phyloP scores from a whole-genome alignment of 164 flowering plant species.

The Malania oleifera region DNA sequence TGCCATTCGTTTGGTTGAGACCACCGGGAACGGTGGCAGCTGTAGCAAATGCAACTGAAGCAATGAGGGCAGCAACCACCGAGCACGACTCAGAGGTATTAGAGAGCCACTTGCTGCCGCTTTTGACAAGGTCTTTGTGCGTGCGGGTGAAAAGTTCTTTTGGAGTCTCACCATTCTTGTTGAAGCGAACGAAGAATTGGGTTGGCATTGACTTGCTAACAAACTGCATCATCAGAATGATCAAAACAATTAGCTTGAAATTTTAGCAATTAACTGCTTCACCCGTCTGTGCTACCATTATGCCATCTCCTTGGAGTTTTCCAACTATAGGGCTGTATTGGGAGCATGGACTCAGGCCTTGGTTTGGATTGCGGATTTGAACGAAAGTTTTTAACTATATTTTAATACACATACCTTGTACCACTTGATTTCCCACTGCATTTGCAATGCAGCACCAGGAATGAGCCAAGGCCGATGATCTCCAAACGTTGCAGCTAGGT shows the following conservation, averaged over 20 bases:
- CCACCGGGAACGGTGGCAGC: conserved; percentile 26
- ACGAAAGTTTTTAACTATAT: no score
- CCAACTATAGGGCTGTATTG: no score
- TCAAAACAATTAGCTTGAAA: no score
- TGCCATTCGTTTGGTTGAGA: conserved; percentile 1
- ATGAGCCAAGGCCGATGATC: not conserved
- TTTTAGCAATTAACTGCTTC: no score
- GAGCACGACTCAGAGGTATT: conserved; percentile 25
- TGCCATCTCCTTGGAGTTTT: no score
- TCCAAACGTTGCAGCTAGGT: not conserved
- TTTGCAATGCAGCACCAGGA: not conserved
- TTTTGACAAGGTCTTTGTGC: conserved; percentile 11
- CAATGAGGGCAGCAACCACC: conserved; percentile 18
- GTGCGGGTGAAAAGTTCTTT: conserved; percentile 18
- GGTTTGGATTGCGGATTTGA: no score
- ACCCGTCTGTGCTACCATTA: no score
- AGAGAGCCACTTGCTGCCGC: conserved; percentile 21
- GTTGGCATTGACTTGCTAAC: conserved; percentile 16
- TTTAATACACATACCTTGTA: conserved; percentile 7
- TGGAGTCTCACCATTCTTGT: conserved; percentile 16
- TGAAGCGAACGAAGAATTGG: conserved; percentile 9
- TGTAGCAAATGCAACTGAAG: conserved; percentile 30
- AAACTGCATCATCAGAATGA: conserved; percentile 15
- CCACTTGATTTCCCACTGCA: conserved; percentile 7
- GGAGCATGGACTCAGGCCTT: no score